phyloP scores from a whole-genome alignment of 352 stramenopile genomes.

The Pythium coloratum region DNA sequence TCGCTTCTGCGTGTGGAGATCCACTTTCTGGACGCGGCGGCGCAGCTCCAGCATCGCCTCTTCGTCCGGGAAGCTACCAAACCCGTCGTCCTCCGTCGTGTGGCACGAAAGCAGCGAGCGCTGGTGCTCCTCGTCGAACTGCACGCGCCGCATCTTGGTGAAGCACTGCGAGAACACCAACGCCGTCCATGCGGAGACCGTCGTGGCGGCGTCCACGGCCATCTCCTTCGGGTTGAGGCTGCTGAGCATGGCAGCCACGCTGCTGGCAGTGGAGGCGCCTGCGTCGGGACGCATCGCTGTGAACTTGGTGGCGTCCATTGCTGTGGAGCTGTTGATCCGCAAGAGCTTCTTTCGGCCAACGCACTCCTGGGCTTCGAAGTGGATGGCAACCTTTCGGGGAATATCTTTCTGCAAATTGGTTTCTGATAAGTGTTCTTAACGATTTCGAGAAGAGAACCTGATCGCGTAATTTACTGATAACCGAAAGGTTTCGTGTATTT shows the following conservation, averaged over 20 bases:
- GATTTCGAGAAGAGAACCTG: neutral
- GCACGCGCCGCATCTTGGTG: conserved; percentile 42
- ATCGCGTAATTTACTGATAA: neutral
- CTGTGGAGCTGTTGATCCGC: neutral
- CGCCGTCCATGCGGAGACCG: conserved; percentile 23
- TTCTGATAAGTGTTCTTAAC: neutral
- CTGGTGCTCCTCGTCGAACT: conserved; percentile 78
- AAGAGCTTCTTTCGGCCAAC: neutral
- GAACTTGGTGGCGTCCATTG: conserved; percentile 33
- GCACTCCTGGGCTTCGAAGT: neutral
- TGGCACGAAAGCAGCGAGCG: conserved; percentile 62
- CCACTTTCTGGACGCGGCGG: conserved; percentile 51
- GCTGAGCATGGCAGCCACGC: conserved; percentile 24
- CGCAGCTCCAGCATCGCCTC: conserved; percentile 70
- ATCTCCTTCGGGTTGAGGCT: conserved; percentile 28
- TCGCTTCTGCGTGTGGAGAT: conserved; percentile 28
- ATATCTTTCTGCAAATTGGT: conserved; percentile 30
- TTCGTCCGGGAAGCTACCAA: conserved; percentile 39
- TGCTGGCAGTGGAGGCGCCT: conserved; percentile 10
- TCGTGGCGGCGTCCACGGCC: conserved; percentile 19
- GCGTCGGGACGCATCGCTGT: conserved; percentile 34
- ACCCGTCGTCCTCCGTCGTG: conserved; percentile 41
- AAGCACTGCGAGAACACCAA: conserved; percentile 57
- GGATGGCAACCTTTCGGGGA: conserved; percentile 8
- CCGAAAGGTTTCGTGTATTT: too few species aligned